Evolutionary conservation across 306 rosid genomes (phyloP), one percentile per base, ranked within the genome.

Genomic region (Coriaria nepalensis): DNA sequence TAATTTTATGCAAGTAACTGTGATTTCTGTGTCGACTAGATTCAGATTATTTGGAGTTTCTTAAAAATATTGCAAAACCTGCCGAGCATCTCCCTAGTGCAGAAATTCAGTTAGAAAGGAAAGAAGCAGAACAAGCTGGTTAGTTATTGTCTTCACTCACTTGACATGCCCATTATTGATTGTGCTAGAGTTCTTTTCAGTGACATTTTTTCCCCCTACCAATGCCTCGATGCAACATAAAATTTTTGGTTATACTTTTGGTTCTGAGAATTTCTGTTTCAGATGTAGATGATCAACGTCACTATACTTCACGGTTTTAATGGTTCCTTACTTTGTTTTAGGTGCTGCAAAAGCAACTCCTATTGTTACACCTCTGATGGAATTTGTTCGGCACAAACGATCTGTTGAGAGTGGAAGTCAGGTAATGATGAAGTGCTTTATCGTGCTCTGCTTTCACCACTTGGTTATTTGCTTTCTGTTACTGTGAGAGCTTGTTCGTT

Each of bases 111-210:
- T 68, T 90, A 74, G 98, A 90, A 68, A 81, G 98, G 71, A 90
- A 75, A 72, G 95, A 90, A 79, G 95, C 95, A 34, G 95, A 85
- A 64, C 95, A 71, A 79, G 78, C 87, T 59, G 97, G 97, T 90
- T 40, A 52, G 93, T 78, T 57, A 35, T 64, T 39, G 51, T 77
- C 15, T 69, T 66, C 49, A 35, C 51, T 43, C 8, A 32, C 40
- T 60, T 15, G 45, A 13, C 36, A 20, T 50, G 33, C 33, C 15
- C 33, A 8, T 20, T 36, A 29, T 44, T 9, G 29, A 50, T 45
- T 39, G 8, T 52, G 15, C 9, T 52, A 14, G 6, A 40, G 29
- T 20, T 20, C 29, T 20, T 20, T 20, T 20, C 29, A 20, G 29
- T 20, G 29, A 3, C 29, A 1, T 20, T 20, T 3, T 20, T 20